Conservation (phyloP, 164 flowering plant genomes). For the Vitis amurensis region DNA sequence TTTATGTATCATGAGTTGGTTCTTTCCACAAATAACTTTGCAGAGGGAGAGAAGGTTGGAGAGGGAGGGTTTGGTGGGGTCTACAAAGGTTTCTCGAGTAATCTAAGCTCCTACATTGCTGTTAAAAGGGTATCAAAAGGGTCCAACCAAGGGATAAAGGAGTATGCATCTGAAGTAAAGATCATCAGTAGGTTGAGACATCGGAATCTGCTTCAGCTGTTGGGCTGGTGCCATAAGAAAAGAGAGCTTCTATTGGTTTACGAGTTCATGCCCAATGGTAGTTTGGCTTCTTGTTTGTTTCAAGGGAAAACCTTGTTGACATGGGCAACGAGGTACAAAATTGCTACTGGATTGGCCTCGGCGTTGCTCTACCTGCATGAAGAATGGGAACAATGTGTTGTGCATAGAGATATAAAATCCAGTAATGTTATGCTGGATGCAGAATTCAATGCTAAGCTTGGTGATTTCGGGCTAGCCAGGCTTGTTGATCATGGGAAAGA, state of each 20-base stretch:
- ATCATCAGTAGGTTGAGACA: conserved; percentile 33
- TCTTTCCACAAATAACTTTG: conserved; percentile 31
- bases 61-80: conserved; percentile 43
- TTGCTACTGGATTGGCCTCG: conserved; percentile 28
- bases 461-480: conserved; percentile 39
- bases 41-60: conserved; percentile 28
- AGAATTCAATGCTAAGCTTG: conserved; percentile 26
- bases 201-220: conserved; percentile 27
- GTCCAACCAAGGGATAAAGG: conserved; percentile 39
- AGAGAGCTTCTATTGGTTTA: conserved; percentile 32
- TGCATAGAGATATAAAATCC: conserved; percentile 33
- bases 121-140: conserved; percentile 31
- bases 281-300: conserved; percentile 33
- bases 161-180: conserved; percentile 33
- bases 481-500: conserved; percentile 25
- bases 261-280: conserved; percentile 42
- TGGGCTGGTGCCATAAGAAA: conserved; percentile 36
- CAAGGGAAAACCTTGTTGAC: conserved; percentile 5
- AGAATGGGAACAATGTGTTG: conserved; percentile 39
- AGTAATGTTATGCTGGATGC: conserved; percentile 30
- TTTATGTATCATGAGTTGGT: conserved; percentile 25
- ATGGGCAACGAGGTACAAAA: conserved; percentile 36
- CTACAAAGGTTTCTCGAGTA: conserved; percentile 25
- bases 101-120: conserved; percentile 16
- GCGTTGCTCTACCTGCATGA: conserved; percentile 42